phyloP scores from a whole-genome alignment of 2,329 filamentous ascomycete genomes.

The Cylindrodendrum hubeiense region DNA sequence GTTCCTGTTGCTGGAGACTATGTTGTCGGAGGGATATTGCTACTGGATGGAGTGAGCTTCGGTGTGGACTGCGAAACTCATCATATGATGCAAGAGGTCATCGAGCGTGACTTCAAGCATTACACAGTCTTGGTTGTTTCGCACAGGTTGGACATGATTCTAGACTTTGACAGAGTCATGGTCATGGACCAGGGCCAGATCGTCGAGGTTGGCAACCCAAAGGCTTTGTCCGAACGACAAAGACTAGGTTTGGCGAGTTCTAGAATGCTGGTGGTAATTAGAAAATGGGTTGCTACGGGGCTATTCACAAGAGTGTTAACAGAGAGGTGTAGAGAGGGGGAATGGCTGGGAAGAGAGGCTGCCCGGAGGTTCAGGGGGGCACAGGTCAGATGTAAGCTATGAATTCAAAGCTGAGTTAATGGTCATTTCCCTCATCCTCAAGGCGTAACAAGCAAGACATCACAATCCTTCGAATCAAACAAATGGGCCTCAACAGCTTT shows the following conservation, averaged over 20 bases:
- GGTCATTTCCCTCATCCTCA: not conserved
- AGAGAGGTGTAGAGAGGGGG: too few relatives aligned
- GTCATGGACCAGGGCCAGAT: conserved; percentile 58
- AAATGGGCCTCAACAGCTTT: conserved; percentile 32
- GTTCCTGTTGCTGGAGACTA: too few relatives aligned
- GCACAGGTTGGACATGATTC: conserved; percentile 56
- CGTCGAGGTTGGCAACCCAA: conserved; percentile 46
- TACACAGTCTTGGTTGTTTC: conserved; percentile 61
- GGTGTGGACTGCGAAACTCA: conserved; percentile 50
- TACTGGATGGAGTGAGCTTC: conserved; percentile 50
- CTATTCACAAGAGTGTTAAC: too few relatives aligned
- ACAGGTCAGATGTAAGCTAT: not conserved
- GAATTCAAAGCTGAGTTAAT: not conserved
- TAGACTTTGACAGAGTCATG: conserved; percentile 59
- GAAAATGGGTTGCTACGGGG: too few relatives aligned
- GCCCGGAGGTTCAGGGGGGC: too few relatives aligned
- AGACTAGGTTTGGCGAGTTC: not conserved
- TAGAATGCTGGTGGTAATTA: not conserved
- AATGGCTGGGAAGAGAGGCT: too few relatives aligned
- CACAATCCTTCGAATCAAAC: conserved; percentile 8
- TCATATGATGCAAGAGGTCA: conserved; percentile 46
- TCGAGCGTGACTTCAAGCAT: conserved; percentile 42
- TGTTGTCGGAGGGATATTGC: conserved; percentile 34
- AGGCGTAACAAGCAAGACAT: not conserved
- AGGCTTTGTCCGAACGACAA: not conserved